These are phyloP conservation scores for Kwoniella bestiolae DNA, from an alignment of 768 basidiomycete genomes.

Conservation along the genomic window DNA sequence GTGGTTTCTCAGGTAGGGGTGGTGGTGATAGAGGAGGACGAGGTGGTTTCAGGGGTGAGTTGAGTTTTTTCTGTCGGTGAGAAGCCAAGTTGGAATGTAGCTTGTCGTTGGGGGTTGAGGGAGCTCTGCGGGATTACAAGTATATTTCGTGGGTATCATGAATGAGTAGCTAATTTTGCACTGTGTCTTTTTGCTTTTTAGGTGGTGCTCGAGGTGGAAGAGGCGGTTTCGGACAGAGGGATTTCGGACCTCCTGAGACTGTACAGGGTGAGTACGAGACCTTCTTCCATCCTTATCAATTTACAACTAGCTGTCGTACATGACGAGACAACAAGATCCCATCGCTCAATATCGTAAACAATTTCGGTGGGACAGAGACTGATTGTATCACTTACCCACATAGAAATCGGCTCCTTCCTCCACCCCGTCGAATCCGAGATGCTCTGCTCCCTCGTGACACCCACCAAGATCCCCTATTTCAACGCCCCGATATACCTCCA, in stretches of 20 bases:
- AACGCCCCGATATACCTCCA: conserved; percentile 60
- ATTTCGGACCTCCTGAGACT: conserved; percentile 60
- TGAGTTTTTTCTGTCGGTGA: no score
- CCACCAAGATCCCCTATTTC: conserved; percentile 96
- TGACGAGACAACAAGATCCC: no score
- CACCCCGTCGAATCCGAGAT: conserved; percentile 98
- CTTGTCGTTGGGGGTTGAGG: no score
- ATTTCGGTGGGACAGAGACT: neutral
- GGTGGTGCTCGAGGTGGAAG: conserved; percentile 27
- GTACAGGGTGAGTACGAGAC: conserved; percentile 60
- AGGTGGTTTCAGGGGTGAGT: conserved; percentile 26
- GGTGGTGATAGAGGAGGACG: conserved; percentile 39
- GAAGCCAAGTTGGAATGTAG: no score
- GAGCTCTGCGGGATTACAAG: no score
- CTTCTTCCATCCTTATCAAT: neutral
- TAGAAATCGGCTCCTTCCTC: conserved; percentile 88
- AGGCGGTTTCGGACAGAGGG: conserved; percentile 41
- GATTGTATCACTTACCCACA: neutral
- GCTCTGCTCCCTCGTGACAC: conserved; percentile 82
- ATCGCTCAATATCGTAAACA: no score
- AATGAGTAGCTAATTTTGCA: no score
- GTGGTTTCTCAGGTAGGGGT: conserved; percentile 50
- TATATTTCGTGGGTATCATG: no score
- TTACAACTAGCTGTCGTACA: neutral
- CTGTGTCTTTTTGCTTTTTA: no score